Evolutionary conservation across 208 protist genomes (phyloP), one percentile per base, ranked within the genome.

Genomic region (Entamoeba dispar): DNA sequence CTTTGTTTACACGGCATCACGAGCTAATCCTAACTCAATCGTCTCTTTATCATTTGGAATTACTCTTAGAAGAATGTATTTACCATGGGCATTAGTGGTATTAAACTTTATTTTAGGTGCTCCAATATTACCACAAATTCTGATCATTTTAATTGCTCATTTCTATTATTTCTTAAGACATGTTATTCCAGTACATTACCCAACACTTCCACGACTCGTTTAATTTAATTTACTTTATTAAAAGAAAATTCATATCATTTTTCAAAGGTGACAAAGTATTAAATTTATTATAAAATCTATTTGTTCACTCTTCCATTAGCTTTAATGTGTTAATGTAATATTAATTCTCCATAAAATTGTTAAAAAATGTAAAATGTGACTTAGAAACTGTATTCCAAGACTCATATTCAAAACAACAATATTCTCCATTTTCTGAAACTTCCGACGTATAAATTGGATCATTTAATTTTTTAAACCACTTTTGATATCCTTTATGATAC

Each of bases 321-420:
- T 43, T 43, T 43, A 43, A 43, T 43, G 38, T 43, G 38, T 43
- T 43, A 43, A 43, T 43, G 38, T 43, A 43, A 2, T 43, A 43
- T 69, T 22, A 69, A 14, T 69, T 69, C 22, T 69, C 55, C 55
- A 69, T 69, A 22, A 69, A 69, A 22, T 69, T 69, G 55, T 69
- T 69, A 22, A 69, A 69, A 22, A 69, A 69, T 22, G 55, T 22
- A 22, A 69, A 69, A 3, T 69, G 55, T 69, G 55, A 27, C 3
- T 69, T 69, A 27, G 55, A 69, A 14, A 27, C 55, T 14, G 22
- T 69, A 22, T 69, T 69, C 55, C 55, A 69, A 14, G 31, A 22
- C 10, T 93, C 73, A 57, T 51, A 93, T 27, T 93, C 92, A 93
- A 93, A 93, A 22, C 49, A 91, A 27, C 31, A 22, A 93, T 93